Conservation (phyloP, 2,329 filamentous ascomycete species). For the Helotiales sp. region DNA sequence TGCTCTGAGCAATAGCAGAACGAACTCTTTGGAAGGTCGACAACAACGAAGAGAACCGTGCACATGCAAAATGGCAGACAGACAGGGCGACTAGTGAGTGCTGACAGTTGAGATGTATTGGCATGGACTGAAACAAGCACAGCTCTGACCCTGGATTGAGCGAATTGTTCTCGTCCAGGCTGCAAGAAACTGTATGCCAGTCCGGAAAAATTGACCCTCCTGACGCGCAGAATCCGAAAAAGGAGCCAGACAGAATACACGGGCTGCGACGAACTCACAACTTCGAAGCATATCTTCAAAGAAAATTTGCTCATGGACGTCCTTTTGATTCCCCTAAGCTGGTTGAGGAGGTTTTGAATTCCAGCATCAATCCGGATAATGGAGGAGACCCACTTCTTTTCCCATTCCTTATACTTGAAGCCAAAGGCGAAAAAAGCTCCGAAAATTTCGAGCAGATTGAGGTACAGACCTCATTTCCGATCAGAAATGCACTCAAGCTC, state of each 20-base stretch:
- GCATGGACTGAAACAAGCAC: conserved; percentile 5
- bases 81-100: conserved; percentile 5
- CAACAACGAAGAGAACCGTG: conserved; percentile 3
- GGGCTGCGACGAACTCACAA: conserved; percentile 16
- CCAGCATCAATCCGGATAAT: conserved; percentile 8
- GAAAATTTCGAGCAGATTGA: conserved; percentile 23
- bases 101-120: background rate
- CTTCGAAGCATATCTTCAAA: conserved; percentile 8
- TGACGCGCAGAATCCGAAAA: conserved; percentile 7
- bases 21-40: conserved; percentile 1
- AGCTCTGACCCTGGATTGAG: background rate
- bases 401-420: conserved; percentile 31
- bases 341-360: conserved; percentile 1
- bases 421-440: conserved; percentile 22
- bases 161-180: background rate
- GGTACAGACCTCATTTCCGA: conserved; percentile 28
- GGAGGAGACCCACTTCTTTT: conserved; percentile 20
- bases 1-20: background rate
- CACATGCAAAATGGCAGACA: background rate
- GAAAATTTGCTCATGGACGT: background rate
- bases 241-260: conserved; percentile 19
- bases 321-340: background rate
- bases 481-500: conserved; percentile 26
- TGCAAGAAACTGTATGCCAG: background rate
- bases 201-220: background rate